Percentiles rank a stretch among this genome's conserved stretches.
phyloP scores from a whole-genome alignment of 169 alveolate species.

The Babesia bovis region DNA sequence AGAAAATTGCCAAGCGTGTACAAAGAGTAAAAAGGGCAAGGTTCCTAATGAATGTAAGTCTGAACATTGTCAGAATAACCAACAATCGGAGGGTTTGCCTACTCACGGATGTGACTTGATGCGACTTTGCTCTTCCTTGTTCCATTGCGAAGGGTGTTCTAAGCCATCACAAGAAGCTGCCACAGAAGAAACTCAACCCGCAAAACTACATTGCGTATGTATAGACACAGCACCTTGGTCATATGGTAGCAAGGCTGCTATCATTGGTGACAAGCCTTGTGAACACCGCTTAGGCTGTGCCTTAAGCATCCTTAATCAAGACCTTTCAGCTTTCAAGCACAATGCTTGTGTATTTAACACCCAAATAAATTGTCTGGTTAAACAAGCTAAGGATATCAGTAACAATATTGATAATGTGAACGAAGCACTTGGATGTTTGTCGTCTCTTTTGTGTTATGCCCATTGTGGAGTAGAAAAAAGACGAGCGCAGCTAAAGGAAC shows the following conservation, averaged over 20 bases:
- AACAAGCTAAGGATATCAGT: background rate
- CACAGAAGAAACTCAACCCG: background rate
- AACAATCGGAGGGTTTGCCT: too few species aligned
- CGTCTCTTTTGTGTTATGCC: background rate
- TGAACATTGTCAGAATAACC: background rate
- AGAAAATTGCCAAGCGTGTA: background rate
- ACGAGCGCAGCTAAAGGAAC: background rate
- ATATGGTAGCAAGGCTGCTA: background rate
- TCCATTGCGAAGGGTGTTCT: background rate
- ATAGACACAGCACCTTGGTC: background rate
- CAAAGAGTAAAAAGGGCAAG: background rate
- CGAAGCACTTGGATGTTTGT: background rate
- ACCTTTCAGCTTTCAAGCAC: background rate
- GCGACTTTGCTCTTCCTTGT: background rate
- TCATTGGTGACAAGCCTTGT: background rate
- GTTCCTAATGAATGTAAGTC: background rate
- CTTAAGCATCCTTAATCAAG: constrained; percentile 3
- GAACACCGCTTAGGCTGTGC: constrained; percentile 22
- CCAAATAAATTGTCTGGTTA: too few species aligned
- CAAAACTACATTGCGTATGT: background rate
- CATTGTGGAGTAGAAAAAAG: constrained; percentile 2
- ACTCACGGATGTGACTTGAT: background rate
- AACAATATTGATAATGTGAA: background rate
- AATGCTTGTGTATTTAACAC: background rate
- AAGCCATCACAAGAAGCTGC: background rate